Percentiles rank a stretch among this genome's conserved stretches.
phyloP scores from a whole-genome alignment of 805 yeast genomes.

The Kodamaea lidongshanica region DNA sequence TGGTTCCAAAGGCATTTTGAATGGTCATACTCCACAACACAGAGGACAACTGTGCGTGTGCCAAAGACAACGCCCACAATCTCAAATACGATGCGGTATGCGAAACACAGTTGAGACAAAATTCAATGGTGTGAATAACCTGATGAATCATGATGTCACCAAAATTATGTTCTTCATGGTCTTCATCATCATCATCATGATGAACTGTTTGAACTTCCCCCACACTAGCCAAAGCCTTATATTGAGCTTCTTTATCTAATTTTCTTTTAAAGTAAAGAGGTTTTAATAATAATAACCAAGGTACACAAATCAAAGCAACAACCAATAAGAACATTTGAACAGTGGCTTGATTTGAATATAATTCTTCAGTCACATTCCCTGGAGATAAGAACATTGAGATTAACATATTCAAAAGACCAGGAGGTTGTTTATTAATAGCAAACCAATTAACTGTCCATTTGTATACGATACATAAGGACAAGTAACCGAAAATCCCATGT shows the following conservation, averaged over 20 bases:
- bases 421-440: slow-evolving; percentile 55
- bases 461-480: slow-evolving; percentile 59
- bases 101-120: slow-evolving; percentile 72
- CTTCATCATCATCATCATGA: slow-evolving; percentile 16
- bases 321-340: slow-evolving; percentile 54
- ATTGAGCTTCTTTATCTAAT: slow-evolving; percentile 25
- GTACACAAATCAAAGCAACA: slow-evolving; percentile 62
- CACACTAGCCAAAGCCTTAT: slow-evolving; percentile 16
- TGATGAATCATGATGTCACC: slow-evolving; percentile 74
- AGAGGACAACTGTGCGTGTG: slow-evolving; percentile 71
- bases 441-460: slow-evolving; percentile 75
- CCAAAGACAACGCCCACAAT: slow-evolving; percentile 73
- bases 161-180: slow-evolving; percentile 33
- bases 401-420: slow-evolving; percentile 67
- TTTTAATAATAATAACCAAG: slow-evolving; percentile 64
- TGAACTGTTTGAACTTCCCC: slow-evolving; percentile 12
- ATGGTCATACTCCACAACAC: slow-evolving; percentile 77
- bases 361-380: slow-evolving; percentile 58
- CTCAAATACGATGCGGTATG: slow-evolving; percentile 76
- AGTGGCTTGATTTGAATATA: slow-evolving; percentile 58
- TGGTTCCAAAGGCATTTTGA: slow-evolving; percentile 51
- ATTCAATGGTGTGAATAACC: slow-evolving; percentile 75
- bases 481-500: slow-evolving; percentile 72
- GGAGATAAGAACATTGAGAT: slow-evolving; percentile 73
- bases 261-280: slow-evolving; percentile 46